These are phyloP conservation scores for Morella rubra DNA, from an alignment of 306 rosid genomes.

Conservation along the genomic window DNA sequence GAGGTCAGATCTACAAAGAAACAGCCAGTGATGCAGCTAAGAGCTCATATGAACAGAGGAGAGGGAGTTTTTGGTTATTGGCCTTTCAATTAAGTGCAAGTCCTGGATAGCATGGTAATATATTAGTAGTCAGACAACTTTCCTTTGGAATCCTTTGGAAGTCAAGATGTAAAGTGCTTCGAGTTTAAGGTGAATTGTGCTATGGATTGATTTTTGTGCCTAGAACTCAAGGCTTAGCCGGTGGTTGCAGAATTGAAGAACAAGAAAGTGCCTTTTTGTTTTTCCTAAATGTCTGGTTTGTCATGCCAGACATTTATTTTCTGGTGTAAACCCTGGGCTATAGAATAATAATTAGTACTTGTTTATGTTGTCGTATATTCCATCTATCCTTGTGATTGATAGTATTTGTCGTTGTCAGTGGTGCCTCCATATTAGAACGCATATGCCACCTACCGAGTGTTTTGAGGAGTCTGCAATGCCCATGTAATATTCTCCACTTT, in stretches of 20 bases:
- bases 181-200: not conserved
- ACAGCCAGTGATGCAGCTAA: not conserved
- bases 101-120: not conserved
- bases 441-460: not conserved
- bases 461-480: not conserved
- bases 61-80: not conserved
- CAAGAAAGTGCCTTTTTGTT: not conserved
- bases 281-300: not conserved
- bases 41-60: conserved; percentile 3
- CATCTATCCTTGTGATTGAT: not conserved
- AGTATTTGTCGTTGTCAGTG: no score
- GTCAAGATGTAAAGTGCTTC: not conserved
- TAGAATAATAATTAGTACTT: not conserved
- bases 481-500: not conserved
- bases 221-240: not conserved
- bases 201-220: not conserved
- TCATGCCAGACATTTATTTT: not conserved
- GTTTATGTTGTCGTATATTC: not conserved
- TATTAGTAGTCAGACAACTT: conserved; percentile 12
- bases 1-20: not conserved
- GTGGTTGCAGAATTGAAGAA: not conserved
- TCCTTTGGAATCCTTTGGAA: not conserved
- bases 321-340: not conserved
- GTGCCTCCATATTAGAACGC: not conserved
- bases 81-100: not conserved